Evolutionary conservation across 148 eudicot genomes (phyloP), one percentile per base, ranked within the genome.

Genomic region (Fagopyrum esculentum): DNA sequence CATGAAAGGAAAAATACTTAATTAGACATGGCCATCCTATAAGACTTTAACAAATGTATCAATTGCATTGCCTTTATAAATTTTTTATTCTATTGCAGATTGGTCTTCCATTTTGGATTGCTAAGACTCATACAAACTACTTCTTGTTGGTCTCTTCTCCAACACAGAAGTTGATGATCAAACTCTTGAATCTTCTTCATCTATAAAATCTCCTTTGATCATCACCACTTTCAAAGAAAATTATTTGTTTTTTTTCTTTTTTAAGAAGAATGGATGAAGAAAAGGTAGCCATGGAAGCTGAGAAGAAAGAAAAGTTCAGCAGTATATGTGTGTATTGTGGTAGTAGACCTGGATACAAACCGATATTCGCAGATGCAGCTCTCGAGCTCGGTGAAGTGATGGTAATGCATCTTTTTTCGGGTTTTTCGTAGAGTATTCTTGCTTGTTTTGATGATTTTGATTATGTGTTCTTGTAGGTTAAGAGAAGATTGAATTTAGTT

Each of bases 271-370:
- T 84, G 87, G 86, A 86, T 72, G 77, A 40, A 75, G 81, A 83
- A 73, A 78, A 56, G 64, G 72, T 16, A 22, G 22, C 78, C 74
- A 5, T 75, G 61, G 59, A 55, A n/a, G 57, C 19, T 56, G 80
- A 79, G 15, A 86, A 71, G 44, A 81, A 71, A 60, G 76, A 78
- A 75, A 85, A 71, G 45, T 84, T 90, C 69, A 87, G 78, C 72
- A 90, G 81, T 45, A 80, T 88, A 8, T 90, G 96, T 82, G 96
- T 90, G 40, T 90, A 84, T 57, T 90, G 96, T 73, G 96, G 96
- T 19, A 90, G 96, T 75, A 90, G 85, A 79, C 82, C 81, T 9
- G 96, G 96, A 15, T 68, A 82, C 78, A 90, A 77, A 66, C 77
- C 92, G 49, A 69, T 88, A 46, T 90, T 87, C 74, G 81, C 81